Percentiles rank a stretch among this genome's conserved stretches.
Conservation (phyloP, 2,329 filamentous ascomycete genomes). For the Fusarium zealandicum region DNA sequence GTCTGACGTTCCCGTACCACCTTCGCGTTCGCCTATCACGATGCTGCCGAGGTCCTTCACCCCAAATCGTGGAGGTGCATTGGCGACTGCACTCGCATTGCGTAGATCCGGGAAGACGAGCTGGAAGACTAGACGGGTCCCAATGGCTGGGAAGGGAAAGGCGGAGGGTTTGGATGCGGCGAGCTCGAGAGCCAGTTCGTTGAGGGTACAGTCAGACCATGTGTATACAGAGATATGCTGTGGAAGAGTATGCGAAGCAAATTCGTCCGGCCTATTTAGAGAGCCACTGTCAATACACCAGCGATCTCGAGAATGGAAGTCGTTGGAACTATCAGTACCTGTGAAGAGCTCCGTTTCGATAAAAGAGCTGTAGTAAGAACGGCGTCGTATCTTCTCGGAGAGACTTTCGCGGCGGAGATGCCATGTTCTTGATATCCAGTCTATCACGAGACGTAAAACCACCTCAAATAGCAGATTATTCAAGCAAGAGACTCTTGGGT, state of each 20-base stretch:
- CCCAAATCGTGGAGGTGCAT: constrained; percentile 64
- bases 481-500: constrained; percentile 1
- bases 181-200: constrained; percentile 81
- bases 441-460: neutral
- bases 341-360: constrained; percentile 76
- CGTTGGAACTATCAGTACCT: constrained; percentile 52
- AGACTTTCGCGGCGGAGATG: constrained; percentile 29
- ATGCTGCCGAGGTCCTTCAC: constrained; percentile 85
- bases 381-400: constrained; percentile 79
- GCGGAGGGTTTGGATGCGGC: constrained; percentile 69
- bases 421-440: constrained; percentile 9
- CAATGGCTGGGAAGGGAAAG: constrained; percentile 76
- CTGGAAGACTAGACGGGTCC: constrained; percentile 86
- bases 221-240: constrained; percentile 83
- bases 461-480: neutral
- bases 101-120: constrained; percentile 82
- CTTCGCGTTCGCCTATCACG: constrained; percentile 70
- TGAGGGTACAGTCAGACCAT: constrained; percentile 81
- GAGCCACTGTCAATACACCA: neutral
- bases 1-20: constrained; percentile 52
- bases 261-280: constrained; percentile 70
- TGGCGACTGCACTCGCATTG: constrained; percentile 39
- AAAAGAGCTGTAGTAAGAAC: constrained; percentile 87
- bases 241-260: constrained; percentile 65
- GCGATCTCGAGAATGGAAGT: neutral